Percentiles rank a stretch among this genome's conserved stretches.
These are phyloP conservation scores for Clitopilus hobsonii DNA, from an alignment of 768 basidiomycete species.

Conservation along the genomic window DNA sequence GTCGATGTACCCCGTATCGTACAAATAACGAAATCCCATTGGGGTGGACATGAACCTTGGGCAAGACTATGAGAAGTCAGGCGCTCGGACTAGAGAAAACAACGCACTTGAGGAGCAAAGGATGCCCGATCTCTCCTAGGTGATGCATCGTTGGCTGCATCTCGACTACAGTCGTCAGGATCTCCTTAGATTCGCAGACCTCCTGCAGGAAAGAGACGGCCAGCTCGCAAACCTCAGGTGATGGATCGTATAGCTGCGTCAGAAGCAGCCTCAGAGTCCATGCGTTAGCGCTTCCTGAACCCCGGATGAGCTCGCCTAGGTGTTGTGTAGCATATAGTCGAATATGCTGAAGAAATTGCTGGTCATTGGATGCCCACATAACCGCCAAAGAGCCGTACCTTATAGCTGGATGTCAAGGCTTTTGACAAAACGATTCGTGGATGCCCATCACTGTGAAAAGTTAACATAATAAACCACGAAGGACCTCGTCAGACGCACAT, in stretches of 20 bases:
- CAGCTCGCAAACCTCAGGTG: conserved; percentile 83
- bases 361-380: background rate
- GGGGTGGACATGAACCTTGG: conserved; percentile 90
- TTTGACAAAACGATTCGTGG: conserved; percentile 91
- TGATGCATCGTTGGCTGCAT: conserved; percentile 96
- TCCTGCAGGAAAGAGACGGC: conserved; percentile 88
- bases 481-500: conserved; percentile 46
- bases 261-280: conserved; percentile 91
- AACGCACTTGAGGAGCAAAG: conserved; percentile 78
- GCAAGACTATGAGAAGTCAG: background rate
- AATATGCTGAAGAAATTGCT: conserved; percentile 57
- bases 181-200: conserved; percentile 79
- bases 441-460: conserved; percentile 76
- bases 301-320: conserved; percentile 75
- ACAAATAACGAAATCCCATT: conserved; percentile 88
- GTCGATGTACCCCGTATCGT: conserved; percentile 89
- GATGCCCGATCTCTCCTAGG: conserved; percentile 88
- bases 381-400: conserved; percentile 40
- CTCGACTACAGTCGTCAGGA: conserved; percentile 85
- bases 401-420: conserved; percentile 90
- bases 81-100: background rate
- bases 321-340: conserved; percentile 86
- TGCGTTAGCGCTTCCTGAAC: conserved; percentile 57
- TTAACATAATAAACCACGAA: conserved; percentile 6
- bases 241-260: conserved; percentile 94